These are phyloP conservation scores for Aspergillus costaricaensis DNA, from an alignment of 2,329 filamentous ascomycete species.

Conservation along the genomic window DNA sequence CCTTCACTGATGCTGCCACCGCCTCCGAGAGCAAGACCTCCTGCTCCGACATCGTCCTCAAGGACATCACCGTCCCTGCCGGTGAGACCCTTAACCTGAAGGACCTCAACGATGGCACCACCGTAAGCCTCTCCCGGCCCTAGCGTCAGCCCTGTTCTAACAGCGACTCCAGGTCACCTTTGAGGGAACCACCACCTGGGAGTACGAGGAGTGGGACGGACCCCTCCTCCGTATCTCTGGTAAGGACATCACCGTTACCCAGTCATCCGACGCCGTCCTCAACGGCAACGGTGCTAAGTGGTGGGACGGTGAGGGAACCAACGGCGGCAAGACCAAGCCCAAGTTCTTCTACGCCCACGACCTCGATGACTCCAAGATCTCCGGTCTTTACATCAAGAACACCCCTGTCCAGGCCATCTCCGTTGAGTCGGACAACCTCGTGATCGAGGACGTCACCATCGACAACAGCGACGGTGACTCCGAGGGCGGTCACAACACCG, in stretches of 20 bases:
- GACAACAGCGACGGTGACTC: constrained; percentile 60
- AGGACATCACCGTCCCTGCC: constrained; percentile 8
- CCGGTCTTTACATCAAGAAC: constrained; percentile 38
- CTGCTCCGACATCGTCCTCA: constrained; percentile 5
- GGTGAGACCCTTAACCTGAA: constrained; percentile 15
- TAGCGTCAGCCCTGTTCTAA: background rate
- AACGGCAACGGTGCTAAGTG: constrained; percentile 58
- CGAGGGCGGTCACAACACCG: constrained; percentile 54
- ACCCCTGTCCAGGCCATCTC: constrained; percentile 43
- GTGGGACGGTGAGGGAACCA: constrained; percentile 64
- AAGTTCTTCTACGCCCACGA: constrained; percentile 61
- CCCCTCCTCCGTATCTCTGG: constrained; percentile 65
- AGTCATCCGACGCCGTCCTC: constrained; percentile 54
- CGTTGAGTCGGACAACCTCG: constrained; percentile 52
- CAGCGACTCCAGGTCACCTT: constrained; percentile 54
- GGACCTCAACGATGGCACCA: constrained; percentile 45
- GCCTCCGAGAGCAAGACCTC: constrained; percentile 8
- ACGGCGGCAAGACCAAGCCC: constrained; percentile 65
- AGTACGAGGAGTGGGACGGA: constrained; percentile 65
- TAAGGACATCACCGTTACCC: constrained; percentile 55
- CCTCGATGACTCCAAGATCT: constrained; percentile 36
- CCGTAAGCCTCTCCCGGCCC: constrained; percentile 31
- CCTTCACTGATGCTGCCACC: constrained; percentile 4
- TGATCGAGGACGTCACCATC: constrained; percentile 55
- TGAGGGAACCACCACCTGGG: constrained; percentile 65